Evolutionary conservation across 1,284 basidiomycete species (phyloP), one percentile per base, ranked within the genome.

Genomic region (Microbotryum saponariae): DNA sequence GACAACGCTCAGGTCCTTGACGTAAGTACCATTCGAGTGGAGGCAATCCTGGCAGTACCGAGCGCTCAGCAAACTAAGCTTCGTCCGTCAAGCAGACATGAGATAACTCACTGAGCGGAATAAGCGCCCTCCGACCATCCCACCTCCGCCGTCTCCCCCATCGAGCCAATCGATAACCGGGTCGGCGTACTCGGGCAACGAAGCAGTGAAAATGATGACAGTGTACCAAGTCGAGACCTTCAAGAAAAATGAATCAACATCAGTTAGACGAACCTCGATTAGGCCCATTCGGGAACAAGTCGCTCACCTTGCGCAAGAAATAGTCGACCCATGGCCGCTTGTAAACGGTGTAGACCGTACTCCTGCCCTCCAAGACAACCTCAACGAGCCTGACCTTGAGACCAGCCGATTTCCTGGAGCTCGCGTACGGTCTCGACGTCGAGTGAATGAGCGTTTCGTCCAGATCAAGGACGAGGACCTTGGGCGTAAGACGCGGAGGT

Each of bases 91-190:
- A 44, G 23, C 47, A 42, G 51, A 51, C 18, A n/a, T 31, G 23
- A 16, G 23, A 4, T 31, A 9, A 73, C 87, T 68, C 60, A 89
- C 89, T 78, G 97, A 91, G 63, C 94, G 84, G 76, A 97, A 99
- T 64, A 97, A 81, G 46, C 92, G 84, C 65, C 87, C 87, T 1
- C 82, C 83, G 50, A 99, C 84, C 61, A 98, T 87, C 9, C 90
- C 91, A 3, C 66, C 67, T 3, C 63, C 47, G 0, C 76, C 76
- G 53, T 91, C 82, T 3, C 94, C 94, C 62, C 88, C 91, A 74
- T 99, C 94, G 62, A 99, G 79, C 94, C 96, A 99, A 77, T 99
- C 96, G 71, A 99, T 98, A 31, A 99, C 94, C 0, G 96, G 94
- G 78, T 99, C 94, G 61, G 94, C 94, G 75, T 99, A 99, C 76